Evolutionary conservation across 2,329 filamentous ascomycete species (phyloP), one percentile per base, ranked within the genome.

Genomic region (Pezicula rhizophila): DNA sequence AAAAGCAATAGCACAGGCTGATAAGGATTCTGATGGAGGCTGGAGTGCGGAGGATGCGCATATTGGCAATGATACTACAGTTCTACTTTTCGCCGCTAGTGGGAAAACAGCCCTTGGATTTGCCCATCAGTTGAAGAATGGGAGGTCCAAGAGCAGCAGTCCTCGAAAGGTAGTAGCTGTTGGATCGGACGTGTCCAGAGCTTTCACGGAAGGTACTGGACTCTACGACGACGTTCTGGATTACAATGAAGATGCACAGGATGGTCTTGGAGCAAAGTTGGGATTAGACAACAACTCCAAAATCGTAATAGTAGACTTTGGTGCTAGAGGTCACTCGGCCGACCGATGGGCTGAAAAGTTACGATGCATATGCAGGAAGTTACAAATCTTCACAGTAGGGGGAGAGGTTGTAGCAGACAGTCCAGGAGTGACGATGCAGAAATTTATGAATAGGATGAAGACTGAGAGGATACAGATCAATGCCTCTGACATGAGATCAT

Each of bases 71-170:
- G 51, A 57, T 25, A 51, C 57, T 11, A 47, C 53, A 18, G 48
- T 62, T 12, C 34, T 62, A 17, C 12, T 59, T 4, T 57, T 61
- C 35, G 47, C 59, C 3, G 52, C 50, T 0, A 60, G 55, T 49
- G 56, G 57, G 2, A 61, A 62, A 39, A 61, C 53, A 11, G 58
- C 54, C 25, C 47, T 58, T 23, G 40, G 49, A 8, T 54, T 62
- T 31, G 58, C 57, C 10, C 50, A 58, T 44, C 46, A 53, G 18
- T 47, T 62, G 20, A 60, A 57, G 39, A 43, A 57, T 25, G 48
- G 42, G n/a, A 52, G 56, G 20, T 55, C 55, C 2, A 49, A 44
- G 38, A 49, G 39, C 8, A 51, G 28, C 3, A 51, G 42, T 31
- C 57, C 56, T 6, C 35, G 49, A 14, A 43, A 45, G 14, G 37